Base-by-base conservation (phyloP, 2,329 filamentous ascomycete species). In the Knoxdaviesia capensis region DNA sequence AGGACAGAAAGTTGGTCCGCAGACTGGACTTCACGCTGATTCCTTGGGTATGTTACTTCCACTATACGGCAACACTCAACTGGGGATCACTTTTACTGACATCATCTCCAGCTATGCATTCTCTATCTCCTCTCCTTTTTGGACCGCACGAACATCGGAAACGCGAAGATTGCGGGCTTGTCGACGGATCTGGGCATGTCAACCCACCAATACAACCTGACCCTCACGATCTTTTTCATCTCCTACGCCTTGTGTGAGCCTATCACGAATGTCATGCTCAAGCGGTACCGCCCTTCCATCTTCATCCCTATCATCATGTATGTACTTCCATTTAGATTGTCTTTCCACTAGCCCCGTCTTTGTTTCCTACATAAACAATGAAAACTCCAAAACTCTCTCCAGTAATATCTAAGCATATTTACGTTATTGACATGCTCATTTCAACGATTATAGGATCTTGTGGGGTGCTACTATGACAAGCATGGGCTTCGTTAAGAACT, bases 231-330 rank as follows among this genome's bases (percentile, higher is more conserved):
- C 48, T 83, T 83, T 61, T 83, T 83, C 59, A 64, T 82, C 43
- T 77, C 74, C 6, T 83, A 83, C 50, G 61, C 74, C 1, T 56
- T 79, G 8, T 76, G 75, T 45, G 76, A 80, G 52, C 68, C 68
- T 0, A 49, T 76, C 41, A 79, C 75, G 20, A 81, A 82, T 49
- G 57, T 77, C 33, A 54, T 82, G 8, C 66, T 82, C 37, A 81
- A 81, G 54, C 64, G 65, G 1, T 57, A 77, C 43, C 64, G 71
- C 0, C 78, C 78, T 0, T 74, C 69, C 39, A 82, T 81, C 49
- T 66, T 80, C 42, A 74, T 77, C 0, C 57, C 64, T 6, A 81
- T 82, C 46, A 81, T 84, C 66, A 53, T 44, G 42, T 44, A 41
- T 39, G 42, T 39, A 7, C 6, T 73, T 10, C 50, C 65, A 7